phyloP scores from a whole-genome alignment of 2,329 filamentous ascomycete species.

The Cercospora canescens region DNA sequence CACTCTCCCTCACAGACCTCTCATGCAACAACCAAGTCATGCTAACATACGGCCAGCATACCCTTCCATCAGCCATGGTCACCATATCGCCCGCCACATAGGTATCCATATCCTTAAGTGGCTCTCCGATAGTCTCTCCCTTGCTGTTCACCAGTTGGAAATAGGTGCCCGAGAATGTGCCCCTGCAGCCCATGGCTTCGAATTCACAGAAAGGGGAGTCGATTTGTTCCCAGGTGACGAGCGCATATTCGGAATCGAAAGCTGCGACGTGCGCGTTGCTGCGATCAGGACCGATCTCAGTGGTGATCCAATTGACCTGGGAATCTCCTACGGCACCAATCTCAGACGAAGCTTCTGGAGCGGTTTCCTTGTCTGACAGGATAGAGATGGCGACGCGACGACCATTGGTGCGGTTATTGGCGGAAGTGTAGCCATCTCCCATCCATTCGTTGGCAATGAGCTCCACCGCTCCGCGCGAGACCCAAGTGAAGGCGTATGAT shows the following conservation, averaged over 20 bases:
- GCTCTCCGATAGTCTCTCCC: conserved; percentile 54
- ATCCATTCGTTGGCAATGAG: conserved; percentile 59
- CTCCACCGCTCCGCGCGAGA: conserved; percentile 59
- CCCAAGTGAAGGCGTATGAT: conserved; percentile 63
- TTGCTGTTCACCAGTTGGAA: conserved; percentile 58
- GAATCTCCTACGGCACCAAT: conserved; percentile 57
- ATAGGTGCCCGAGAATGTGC: conserved; percentile 59
- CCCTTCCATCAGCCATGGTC: conserved; percentile 56
- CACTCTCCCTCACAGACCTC: conserved; percentile 26
- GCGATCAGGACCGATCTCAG: conserved; percentile 48
- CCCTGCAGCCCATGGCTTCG: conserved; percentile 61
- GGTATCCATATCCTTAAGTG: conserved; percentile 53
- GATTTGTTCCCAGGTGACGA: conserved; percentile 64
- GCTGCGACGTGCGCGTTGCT: conserved; percentile 60
- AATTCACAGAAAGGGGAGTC: conserved; percentile 56
- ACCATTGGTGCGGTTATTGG: conserved; percentile 55
- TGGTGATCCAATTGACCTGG: conserved; percentile 62
- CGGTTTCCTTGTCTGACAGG: conserved; percentile 59
- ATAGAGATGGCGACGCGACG: conserved; percentile 61
- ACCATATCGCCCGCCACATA: conserved; percentile 65
- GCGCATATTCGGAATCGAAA: conserved; percentile 53
- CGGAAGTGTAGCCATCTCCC: conserved; percentile 56
- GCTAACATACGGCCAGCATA: conserved; percentile 63
- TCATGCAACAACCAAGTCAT: conserved; percentile 54
- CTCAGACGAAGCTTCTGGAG: conserved; percentile 55